Percentiles rank a stretch among this genome's conserved stretches.
Conservation (phyloP, 805 yeast species). For the Lachancea mirantina region DNA sequence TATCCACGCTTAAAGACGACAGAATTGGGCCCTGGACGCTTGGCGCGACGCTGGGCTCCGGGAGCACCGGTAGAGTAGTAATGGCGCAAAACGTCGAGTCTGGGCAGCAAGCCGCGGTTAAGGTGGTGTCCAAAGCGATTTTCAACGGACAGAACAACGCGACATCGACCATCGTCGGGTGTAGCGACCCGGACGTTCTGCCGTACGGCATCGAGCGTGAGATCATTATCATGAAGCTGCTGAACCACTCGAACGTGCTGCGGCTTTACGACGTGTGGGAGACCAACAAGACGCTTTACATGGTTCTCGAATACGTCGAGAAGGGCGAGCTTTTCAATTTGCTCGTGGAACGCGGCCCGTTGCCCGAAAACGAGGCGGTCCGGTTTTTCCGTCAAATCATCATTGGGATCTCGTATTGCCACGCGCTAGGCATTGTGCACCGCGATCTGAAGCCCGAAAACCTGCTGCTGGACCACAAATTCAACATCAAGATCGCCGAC, state of each 20-base stretch:
- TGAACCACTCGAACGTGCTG: slow-evolving; percentile 72
- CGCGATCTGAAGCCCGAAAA: slow-evolving; percentile 84
- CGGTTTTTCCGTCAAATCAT: slow-evolving; percentile 83
- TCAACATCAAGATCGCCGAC: slow-evolving; percentile 92
- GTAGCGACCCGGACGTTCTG: slow-evolving; percentile 45
- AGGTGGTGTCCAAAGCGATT: slow-evolving; percentile 84
- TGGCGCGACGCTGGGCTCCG: slow-evolving; percentile 90
- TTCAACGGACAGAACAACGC: slow-evolving; percentile 36
- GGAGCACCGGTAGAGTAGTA: slow-evolving; percentile 93
- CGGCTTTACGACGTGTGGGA: slow-evolving; percentile 84
- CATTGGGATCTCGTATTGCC: slow-evolving; percentile 76
- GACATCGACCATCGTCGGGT: slow-evolving; percentile 35
- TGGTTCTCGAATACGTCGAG: slow-evolving; percentile 91
- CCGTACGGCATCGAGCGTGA: slow-evolving; percentile 85
- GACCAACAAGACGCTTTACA: slow-evolving; percentile 70
- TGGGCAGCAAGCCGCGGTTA: slow-evolving; percentile 91
- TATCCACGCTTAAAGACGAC: slow-evolving; percentile 33
- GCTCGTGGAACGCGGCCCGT: slow-evolving; percentile 77
- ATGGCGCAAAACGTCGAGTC: slow-evolving; percentile 80
- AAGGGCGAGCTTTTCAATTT: slow-evolving; percentile 96
- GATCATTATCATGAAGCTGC: slow-evolving; percentile 75
- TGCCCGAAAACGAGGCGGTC: slow-evolving; percentile 86
- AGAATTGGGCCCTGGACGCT: slow-evolving; percentile 90
- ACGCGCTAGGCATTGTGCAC: slow-evolving; percentile 80
- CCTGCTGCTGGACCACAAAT: slow-evolving; percentile 68